Percentiles rank a stretch among this genome's conserved stretches.
These are phyloP conservation scores for Mortierella hygrophila DNA, from an alignment of 192 early-diverging fungal species.

Conservation along the genomic window DNA sequence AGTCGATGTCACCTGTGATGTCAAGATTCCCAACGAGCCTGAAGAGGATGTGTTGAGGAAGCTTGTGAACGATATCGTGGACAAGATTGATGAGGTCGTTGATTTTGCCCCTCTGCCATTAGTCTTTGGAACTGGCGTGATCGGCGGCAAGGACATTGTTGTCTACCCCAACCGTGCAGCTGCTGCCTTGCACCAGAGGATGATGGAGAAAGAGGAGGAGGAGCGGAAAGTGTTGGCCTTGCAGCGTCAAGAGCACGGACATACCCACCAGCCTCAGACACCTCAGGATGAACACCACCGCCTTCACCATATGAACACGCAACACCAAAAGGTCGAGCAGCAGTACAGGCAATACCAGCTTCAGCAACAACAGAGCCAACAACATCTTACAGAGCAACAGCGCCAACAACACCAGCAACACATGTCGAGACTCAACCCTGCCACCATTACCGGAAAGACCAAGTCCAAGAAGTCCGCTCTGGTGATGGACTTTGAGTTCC, in stretches of 20 bases:
- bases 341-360: constrained; percentile 24
- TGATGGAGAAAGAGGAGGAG: constrained; percentile 54
- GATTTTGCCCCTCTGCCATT: constrained; percentile 60
- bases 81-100: constrained; percentile 73
- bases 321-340: constrained; percentile 12
- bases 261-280: not conserved
- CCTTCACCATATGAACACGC: constrained; percentile 18
- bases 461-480: constrained; percentile 54
- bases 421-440: constrained; percentile 14
- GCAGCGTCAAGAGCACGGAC: constrained; percentile 11
- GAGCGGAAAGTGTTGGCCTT: not conserved
- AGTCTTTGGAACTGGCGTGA: constrained; percentile 60
- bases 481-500: constrained; percentile 84
- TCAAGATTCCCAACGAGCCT: constrained; percentile 71
- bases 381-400: constrained; percentile 20
- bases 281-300: constrained; percentile 23
- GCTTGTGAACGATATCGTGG: constrained; percentile 78
- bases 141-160: constrained; percentile 62
- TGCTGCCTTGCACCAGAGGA: constrained; percentile 36
- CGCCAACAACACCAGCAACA: constrained; percentile 39
- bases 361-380: constrained; percentile 23
- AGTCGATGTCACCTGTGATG: constrained; percentile 83
- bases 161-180: constrained; percentile 51
- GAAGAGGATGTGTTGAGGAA: constrained; percentile 66
- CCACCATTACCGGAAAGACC: constrained; percentile 10